Evolutionary conservation across 306 rosid species (phyloP), one percentile per base, ranked within the genome.

Genomic region (Delonix regia): DNA sequence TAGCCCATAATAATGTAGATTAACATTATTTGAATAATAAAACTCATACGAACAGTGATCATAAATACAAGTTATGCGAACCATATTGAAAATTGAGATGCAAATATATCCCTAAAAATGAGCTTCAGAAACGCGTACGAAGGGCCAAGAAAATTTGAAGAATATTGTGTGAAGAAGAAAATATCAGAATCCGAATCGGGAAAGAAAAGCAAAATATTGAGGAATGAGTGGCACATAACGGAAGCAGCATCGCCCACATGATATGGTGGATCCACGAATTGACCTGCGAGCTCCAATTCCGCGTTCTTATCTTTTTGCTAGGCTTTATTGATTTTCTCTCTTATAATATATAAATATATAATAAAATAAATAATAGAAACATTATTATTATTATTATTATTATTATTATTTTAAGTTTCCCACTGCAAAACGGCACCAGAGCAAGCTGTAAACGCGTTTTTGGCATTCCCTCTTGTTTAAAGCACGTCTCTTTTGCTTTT

Each of bases 391-490:
- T n/a, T n/a, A n/a, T n/a, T n/a, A n/a, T n/a, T n/a, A n/a, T n/a
- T n/a, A n/a, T n/a, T n/a, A n/a, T n/a, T 34, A 34, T 34, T 34
- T 2, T 2, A 34, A 2, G 38, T 34, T 6, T 6, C 5, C 12
- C 42, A 22, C 19, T 25, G 49, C 27, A 18, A 67, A 51, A 51
- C 47, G 36, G 64, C 4, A 72, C 0, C 10, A 34, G 61, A 49
- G 19, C 65, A 72, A 53, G 49, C 65, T 80, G 74, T 42, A 80
- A 85, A 70, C 88, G 84, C 88, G 88, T 82, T 74, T 80, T n/a
- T 10, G 7, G 42, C 34, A 42, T 15, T 6, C 6, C 9, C 69
- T 14, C 12, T 15, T 28, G 5, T 34, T 71, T 71, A 56, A 77
- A 33, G 65, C 41, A 36, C 18, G 25, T 42, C 62, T 27, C 72